A percentile compares a stretch with the other conserved stretches of the same genome.
Evolutionary conservation across 2,329 filamentous ascomycete genomes (phyloP).

Genomic region (Nemania abortiva): DNA sequence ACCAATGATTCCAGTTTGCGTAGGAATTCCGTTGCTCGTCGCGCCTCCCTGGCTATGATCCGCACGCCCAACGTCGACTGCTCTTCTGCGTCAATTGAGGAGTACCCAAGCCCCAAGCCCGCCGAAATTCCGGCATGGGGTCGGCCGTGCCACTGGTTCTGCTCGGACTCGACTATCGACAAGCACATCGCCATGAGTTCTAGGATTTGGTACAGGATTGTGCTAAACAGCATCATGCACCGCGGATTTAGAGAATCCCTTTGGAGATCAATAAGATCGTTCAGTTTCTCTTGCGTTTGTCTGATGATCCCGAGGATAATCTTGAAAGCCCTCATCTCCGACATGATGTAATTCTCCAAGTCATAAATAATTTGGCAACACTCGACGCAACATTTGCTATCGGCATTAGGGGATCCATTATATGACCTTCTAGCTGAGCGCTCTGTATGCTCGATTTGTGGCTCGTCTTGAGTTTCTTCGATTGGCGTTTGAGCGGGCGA

Average conservation of each 20-base stretch:
- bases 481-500: background rate
- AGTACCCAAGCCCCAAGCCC: constrained; percentile 16
- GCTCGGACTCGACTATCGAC: constrained; percentile 11
- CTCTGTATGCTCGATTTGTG: background rate
- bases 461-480: background rate
- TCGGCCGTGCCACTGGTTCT: background rate
- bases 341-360: constrained; percentile 32
- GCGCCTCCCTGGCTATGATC: constrained; percentile 9
- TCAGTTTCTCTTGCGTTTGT: constrained; percentile 12
- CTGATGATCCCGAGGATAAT: constrained; percentile 29
- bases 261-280: constrained; percentile 21
- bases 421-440: background rate
- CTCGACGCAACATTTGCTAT: constrained; percentile 29
- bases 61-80: constrained; percentile 11
- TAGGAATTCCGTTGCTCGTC: background rate
- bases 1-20: background rate
- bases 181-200: constrained; percentile 29
- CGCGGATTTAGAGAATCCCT: constrained; percentile 24
- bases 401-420: constrained; percentile 1
- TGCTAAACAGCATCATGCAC: constrained; percentile 30
- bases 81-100: constrained; percentile 14
- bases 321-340: constrained; percentile 28
- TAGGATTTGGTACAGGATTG: constrained; percentile 35
- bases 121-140: background rate
- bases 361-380: constrained; percentile 35